Evolutionary conservation across 352 stramenopile genomes (phyloP).

Genomic region (Pythium brachiatum): DNA sequence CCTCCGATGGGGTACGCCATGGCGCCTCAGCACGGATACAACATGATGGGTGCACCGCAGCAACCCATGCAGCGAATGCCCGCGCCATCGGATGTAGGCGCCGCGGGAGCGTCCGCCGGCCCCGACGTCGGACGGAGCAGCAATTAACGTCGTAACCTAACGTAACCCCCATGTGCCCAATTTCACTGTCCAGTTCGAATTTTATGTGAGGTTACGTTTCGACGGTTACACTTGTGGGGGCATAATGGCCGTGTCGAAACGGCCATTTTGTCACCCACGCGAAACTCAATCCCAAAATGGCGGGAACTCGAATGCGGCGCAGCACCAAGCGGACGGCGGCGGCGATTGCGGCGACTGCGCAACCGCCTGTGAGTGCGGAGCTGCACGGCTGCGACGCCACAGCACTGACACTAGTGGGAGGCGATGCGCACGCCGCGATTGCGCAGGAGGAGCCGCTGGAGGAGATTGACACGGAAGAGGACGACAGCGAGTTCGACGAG

Average conservation of each 20-base stretch:
- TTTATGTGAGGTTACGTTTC: neutral
- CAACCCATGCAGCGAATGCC: constrained; percentile 30
- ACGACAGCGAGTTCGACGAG: constrained; percentile 75
- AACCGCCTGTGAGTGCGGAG: neutral
- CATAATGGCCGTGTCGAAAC: neutral
- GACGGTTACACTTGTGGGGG: neutral
- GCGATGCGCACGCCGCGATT: constrained; percentile 1
- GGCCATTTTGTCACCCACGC: neutral
- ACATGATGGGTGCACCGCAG: constrained; percentile 41
- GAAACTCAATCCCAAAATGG: constrained; percentile 1
- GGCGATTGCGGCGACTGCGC: neutral
- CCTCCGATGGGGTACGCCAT: constrained; percentile 44
- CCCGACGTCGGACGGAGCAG: constrained; percentile 1
- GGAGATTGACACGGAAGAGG: constrained; percentile 69
- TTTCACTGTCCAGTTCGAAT: neutral
- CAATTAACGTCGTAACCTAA: constrained; percentile 6
- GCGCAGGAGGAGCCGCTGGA: constrained; percentile 25
- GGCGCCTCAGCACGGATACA: constrained; percentile 42
- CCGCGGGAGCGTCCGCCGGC: neutral
- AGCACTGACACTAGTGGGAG: constrained; percentile 32
- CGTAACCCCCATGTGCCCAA: neutral
- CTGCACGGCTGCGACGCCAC: constrained; percentile 7
- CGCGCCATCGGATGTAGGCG: neutral
- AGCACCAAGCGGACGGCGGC: neutral
- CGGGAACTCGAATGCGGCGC: constrained; percentile 9